Evolutionary conservation across 2,329 filamentous ascomycete genomes (phyloP), one percentile per base, ranked within the genome.

Genomic region (Massarina eburnea): DNA sequence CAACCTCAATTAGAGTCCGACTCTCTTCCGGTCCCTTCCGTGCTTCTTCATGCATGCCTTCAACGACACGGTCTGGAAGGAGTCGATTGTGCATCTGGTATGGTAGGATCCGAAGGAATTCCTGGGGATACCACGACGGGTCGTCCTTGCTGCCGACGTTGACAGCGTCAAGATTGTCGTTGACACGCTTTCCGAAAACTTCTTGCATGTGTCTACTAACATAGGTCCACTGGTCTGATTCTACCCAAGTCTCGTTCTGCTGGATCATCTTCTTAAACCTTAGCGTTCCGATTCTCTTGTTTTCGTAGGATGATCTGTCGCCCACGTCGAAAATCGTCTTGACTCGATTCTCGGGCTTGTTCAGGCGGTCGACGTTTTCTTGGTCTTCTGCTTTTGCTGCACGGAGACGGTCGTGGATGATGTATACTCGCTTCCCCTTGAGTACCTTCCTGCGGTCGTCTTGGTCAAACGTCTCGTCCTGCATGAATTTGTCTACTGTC

Each of bases 81-180:
- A 36, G 43, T 8, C 46, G 38, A 22, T 45, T 53, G 38, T 52
- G 59, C 4, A 53, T 19, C 46, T 61, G 57, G 24, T 55, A 55
- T 1, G 49, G 47, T 3, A 54, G 10, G 19, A 57, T 53, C 8
- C 22, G 33, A 15, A 46, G 39, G 17, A 42, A 33, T 29, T 55
- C 49, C 5, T 33, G 46, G 20, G 46, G 37, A 33, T 33, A 52
- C 52, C 49, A 55, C 6, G 19, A 32, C 15, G 46, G 45, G 17
- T 39, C 6, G 7, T 21, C 8, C 2, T 4, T 3, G 2, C 34
- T 27, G 7, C 39, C 40, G 15, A 50, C 20, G 32, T 44, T 50
- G 24, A 41, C 32, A 8, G 34, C 34, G 9, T 15, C 3, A n/a
- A n/a, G 12, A 15, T 18, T 18, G n/a, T n/a, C n/a, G n/a, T n/a